These are phyloP conservation scores for Nitzschia sp. DNA, from an alignment of 108 stramenopile species.

Conservation along the genomic window DNA sequence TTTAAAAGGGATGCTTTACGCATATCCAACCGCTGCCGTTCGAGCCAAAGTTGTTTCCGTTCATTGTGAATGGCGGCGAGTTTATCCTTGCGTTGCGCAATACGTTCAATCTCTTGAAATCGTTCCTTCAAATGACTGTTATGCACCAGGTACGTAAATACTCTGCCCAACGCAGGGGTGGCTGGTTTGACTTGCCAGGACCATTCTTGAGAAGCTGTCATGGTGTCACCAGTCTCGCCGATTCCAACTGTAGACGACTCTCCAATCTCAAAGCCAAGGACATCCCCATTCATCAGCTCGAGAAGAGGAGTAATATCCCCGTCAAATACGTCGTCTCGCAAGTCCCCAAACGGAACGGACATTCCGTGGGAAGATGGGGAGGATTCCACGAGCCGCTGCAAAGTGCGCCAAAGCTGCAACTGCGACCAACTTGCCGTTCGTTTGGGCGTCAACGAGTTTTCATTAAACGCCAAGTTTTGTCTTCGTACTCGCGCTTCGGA, in stretches of 20 bases:
- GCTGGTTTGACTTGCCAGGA: conserved; percentile 30
- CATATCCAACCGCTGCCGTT: conserved; percentile 11
- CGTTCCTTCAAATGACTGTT: conserved; percentile 12
- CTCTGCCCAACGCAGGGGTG: conserved; percentile 19
- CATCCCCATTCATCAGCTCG: conserved; percentile 26
- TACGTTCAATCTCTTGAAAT: conserved; percentile 10
- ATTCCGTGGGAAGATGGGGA: background rate
- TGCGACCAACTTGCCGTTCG: conserved; percentile 9
- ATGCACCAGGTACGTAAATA: conserved; percentile 9
- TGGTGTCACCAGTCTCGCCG: background rate
- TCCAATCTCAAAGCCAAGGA: conserved; percentile 19
- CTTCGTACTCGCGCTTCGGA: conserved; percentile 21
- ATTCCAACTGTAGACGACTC: background rate
- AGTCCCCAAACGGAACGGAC: conserved; percentile 15
- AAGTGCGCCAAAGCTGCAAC: conserved; percentile 23
- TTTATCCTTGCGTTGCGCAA: background rate
- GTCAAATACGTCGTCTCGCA: conserved; percentile 18
- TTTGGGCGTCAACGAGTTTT: background rate
- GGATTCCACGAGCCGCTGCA: conserved; percentile 15
- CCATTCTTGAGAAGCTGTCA: background rate
- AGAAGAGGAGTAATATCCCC: conserved; percentile 15
- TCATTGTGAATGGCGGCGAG: background rate
- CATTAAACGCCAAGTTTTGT: background rate
- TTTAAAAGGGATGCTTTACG: conserved; percentile 11
- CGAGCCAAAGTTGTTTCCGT: background rate